A percentile compares a stretch with the other conserved stretches of the same genome.
Evolutionary conservation across 2,329 filamentous ascomycete species (phyloP).

Genomic region (Sodiomyces alkalinus): DNA sequence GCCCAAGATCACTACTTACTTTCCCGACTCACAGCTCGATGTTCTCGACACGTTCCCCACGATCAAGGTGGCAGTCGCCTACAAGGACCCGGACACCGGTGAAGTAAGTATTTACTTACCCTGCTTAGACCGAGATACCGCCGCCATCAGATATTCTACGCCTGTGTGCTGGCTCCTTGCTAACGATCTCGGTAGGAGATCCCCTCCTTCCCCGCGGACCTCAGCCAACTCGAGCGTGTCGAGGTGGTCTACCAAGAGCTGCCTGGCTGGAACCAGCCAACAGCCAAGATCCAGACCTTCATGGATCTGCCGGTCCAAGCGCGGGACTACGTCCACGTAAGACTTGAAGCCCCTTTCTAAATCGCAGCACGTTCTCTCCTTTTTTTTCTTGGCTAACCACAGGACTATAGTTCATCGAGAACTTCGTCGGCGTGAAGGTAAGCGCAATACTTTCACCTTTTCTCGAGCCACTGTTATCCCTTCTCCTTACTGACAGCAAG

Average conservation of each 20-base stretch:
- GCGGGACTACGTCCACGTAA: conserved; percentile 43
- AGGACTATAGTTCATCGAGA: conserved; percentile 49
- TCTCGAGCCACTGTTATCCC: too few relatives aligned
- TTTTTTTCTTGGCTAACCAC: too few relatives aligned
- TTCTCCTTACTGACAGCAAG: too few relatives aligned
- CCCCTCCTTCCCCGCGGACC: conserved; percentile 34
- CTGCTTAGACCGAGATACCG: too few relatives aligned
- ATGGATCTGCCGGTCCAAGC: conserved; percentile 49
- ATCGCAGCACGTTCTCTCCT: too few relatives aligned
- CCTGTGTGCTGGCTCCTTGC: too few relatives aligned
- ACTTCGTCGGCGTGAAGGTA: conserved; percentile 43
- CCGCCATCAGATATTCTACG: too few relatives aligned
- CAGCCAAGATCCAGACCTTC: conserved; percentile 42
- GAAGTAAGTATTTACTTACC: too few relatives aligned
- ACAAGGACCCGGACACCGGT: conserved; percentile 19
- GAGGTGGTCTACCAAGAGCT: conserved; percentile 55
- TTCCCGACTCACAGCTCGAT: conserved; percentile 37
- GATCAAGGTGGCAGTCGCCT: conserved; percentile 61
- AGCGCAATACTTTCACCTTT: conserved; percentile 7
- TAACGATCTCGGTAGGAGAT: conserved; percentile 20
- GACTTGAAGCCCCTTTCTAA: too few relatives aligned
- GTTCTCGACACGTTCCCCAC: conserved; percentile 59
- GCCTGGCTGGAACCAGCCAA: conserved; percentile 53
- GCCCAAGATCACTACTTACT: conserved; percentile 43
- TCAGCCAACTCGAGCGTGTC: conserved; percentile 38